These are phyloP conservation scores for Camillea tinctor DNA, from an alignment of 2,329 filamentous ascomycete genomes.

Conservation along the genomic window DNA sequence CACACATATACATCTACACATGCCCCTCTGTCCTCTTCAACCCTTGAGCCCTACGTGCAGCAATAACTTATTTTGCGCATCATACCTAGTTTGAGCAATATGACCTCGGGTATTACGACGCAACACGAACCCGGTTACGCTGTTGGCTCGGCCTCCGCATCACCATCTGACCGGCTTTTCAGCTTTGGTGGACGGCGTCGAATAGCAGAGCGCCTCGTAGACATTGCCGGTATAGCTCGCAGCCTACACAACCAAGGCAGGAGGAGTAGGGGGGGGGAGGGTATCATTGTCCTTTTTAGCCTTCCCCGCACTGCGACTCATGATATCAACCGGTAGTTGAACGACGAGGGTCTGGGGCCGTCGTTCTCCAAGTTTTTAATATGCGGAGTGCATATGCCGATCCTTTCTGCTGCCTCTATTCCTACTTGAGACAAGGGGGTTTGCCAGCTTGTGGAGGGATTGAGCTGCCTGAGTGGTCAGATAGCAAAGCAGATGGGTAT, in stretches of 20 bases:
- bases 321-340: neutral
- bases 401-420: neutral
- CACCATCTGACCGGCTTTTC: neutral
- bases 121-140: neutral
- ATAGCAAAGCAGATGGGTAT: neutral
- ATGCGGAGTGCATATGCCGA: neutral
- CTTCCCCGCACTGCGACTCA: neutral
- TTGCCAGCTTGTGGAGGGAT: too few relatives aligned
- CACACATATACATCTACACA: neutral
- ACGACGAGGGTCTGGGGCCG: neutral
- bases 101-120: neutral
- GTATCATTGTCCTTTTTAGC: neutral
- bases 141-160: neutral
- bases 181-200: neutral
- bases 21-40: neutral
- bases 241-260: neutral
- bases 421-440: too few relatives aligned
- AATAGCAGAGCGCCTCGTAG: neutral
- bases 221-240: neutral
- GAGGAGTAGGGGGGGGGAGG: too few relatives aligned
- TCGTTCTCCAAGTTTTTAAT: neutral
- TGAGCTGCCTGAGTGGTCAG: too few relatives aligned
- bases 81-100: neutral
- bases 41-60: neutral
- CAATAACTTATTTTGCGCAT: neutral